These are phyloP conservation scores for Penicillium antarcticum DNA, from an alignment of 495 filamentous ascomycete species.

Conservation along the genomic window DNA sequence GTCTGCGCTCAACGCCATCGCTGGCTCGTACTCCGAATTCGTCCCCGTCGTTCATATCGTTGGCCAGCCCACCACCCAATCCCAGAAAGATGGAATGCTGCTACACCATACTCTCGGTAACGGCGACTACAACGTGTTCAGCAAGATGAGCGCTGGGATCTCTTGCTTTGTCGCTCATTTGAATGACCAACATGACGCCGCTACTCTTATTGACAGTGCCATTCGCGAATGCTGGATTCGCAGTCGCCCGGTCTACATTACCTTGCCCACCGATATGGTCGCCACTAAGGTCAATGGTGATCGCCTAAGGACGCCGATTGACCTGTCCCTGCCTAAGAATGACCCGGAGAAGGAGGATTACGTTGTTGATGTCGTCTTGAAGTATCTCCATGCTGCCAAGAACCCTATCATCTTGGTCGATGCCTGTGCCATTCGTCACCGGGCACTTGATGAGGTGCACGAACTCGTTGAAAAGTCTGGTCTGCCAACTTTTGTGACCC, in stretches of 20 bases:
- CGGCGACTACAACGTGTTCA: slow-evolving; percentile 84
- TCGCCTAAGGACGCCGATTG: slow-evolving; percentile 64
- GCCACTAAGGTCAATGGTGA: slow-evolving; percentile 73
- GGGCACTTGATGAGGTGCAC: slow-evolving; percentile 69
- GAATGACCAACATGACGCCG: slow-evolving; percentile 64
- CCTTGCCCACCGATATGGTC: slow-evolving; percentile 82
- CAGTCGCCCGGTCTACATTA: slow-evolving; percentile 78
- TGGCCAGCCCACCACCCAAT: slow-evolving; percentile 52
- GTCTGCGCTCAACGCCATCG: slow-evolving; percentile 65
- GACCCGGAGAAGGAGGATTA: slow-evolving; percentile 75
- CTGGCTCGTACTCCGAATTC: slow-evolving; percentile 60
- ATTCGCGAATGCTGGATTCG: slow-evolving; percentile 75
- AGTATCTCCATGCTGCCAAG: slow-evolving; percentile 72
- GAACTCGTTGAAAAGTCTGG: slow-evolving; percentile 73
- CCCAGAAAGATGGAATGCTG: slow-evolving; percentile 56
- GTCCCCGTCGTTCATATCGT: slow-evolving; percentile 65
- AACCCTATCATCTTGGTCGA: slow-evolving; percentile 83
- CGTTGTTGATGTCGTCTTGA: slow-evolving; percentile 74
- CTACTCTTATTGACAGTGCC: slow-evolving; percentile 73
- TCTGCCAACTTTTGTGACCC: slow-evolving; percentile 80
- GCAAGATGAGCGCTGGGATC: slow-evolving; percentile 70
- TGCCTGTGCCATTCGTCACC: slow-evolving; percentile 84
- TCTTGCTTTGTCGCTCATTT: slow-evolving; percentile 68
- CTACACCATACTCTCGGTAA: slow-evolving; percentile 94
- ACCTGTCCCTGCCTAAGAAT: slow-evolving; percentile 62